A percentile compares a stretch with the other conserved stretches of the same genome.
Evolutionary conservation across 176 grass and related monocot species (phyloP).

Genomic region (Bothriochloa decipiens): DNA sequence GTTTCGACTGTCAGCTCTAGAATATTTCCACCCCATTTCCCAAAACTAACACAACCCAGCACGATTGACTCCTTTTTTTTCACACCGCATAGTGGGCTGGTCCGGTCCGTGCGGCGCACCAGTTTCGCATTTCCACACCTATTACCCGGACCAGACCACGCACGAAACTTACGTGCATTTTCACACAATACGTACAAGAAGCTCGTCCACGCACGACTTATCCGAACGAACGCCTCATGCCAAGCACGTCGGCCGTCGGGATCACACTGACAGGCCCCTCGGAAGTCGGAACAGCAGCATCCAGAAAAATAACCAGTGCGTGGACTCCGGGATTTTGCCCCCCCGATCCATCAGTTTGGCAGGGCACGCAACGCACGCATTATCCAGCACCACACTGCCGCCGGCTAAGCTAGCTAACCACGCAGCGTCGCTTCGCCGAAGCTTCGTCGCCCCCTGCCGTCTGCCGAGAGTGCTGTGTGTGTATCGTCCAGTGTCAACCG

Average conservation of each 20-base stretch:
- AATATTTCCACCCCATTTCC: too few species aligned
- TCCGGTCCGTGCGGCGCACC: too few species aligned
- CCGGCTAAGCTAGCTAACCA: not conserved
- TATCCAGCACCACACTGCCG: not conserved
- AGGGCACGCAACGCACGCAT: not conserved
- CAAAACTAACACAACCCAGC: too few species aligned
- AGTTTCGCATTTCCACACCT: too few species aligned
- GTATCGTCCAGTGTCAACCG: not conserved
- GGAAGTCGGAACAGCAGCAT: not conserved
- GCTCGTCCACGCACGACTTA: not conserved
- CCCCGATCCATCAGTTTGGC: not conserved
- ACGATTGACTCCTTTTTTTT: too few species aligned
- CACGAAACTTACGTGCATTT: too few species aligned
- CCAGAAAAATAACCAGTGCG: not conserved
- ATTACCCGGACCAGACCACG: too few species aligned
- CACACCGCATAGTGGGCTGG: too few species aligned
- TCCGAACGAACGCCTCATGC: not conserved
- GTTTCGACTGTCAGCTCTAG: too few species aligned
- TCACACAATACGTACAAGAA: too few species aligned
- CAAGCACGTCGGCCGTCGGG: conserved; percentile 28
- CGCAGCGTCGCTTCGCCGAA: not conserved
- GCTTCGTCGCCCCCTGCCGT: not conserved
- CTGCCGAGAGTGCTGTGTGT: not conserved
- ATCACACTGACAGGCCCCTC: not conserved
- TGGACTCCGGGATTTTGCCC: not conserved